A percentile compares a stretch with the other conserved stretches of the same genome.
These are phyloP conservation scores for Penicillium sp. DNA, from an alignment of 2,329 filamentous ascomycete genomes.

Conservation along the genomic window DNA sequence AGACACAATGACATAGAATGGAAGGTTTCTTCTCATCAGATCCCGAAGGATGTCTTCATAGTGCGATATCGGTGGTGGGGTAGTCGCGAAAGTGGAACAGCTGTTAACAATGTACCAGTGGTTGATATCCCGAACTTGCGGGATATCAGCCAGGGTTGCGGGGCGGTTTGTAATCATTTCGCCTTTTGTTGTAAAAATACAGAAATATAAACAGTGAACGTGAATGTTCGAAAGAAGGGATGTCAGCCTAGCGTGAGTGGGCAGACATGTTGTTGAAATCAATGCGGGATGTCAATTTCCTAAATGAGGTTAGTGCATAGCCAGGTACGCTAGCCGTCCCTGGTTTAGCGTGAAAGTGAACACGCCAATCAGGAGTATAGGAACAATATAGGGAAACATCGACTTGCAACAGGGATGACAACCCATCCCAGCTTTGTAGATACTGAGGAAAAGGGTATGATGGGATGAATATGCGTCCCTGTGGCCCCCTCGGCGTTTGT, in stretches of 20 bases:
- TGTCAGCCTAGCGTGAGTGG: neutral
- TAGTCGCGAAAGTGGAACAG: conserved; percentile 27
- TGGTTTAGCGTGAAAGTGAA: neutral
- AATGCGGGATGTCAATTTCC: neutral
- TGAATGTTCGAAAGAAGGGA: neutral
- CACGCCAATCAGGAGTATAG: neutral
- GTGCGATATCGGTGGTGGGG: conserved; percentile 23
- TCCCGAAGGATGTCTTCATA: conserved; percentile 24
- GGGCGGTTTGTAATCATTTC: conserved; percentile 23
- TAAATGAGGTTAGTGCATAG: neutral
- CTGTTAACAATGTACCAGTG: conserved; percentile 33
- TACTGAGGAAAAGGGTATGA: neutral
- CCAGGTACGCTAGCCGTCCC: neutral
- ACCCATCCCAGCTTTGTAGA: neutral
- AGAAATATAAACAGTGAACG: neutral
- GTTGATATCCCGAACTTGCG: conserved; percentile 30
- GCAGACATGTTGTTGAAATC: neutral
- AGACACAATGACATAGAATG: conserved; percentile 32
- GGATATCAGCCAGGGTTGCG: conserved; percentile 26
- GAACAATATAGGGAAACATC: neutral
- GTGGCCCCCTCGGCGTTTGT: neutral
- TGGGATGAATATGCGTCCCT: no score
- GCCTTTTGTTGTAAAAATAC: neutral
- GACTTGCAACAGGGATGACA: neutral
- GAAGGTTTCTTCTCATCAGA: conserved; percentile 22